These are phyloP conservation scores for Sanguinoderma infundibulare DNA, from an alignment of 1,284 basidiomycete species.

Conservation along the genomic window DNA sequence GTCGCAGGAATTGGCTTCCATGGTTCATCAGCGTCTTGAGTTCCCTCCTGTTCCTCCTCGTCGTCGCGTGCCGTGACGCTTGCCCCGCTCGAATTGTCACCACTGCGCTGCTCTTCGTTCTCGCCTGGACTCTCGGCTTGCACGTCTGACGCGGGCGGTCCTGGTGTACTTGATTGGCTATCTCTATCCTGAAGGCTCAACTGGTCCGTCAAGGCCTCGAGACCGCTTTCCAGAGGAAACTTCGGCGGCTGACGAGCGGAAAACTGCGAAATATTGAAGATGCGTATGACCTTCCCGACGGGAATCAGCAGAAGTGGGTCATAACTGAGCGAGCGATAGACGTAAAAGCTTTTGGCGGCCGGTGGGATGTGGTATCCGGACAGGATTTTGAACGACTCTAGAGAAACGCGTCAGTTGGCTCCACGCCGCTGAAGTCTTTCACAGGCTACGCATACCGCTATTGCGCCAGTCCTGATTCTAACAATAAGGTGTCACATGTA, in stretches of 20 bases:
- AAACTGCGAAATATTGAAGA: slow-evolving; percentile 55
- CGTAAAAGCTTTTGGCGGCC: slow-evolving; percentile 43
- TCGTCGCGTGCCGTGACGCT: neutral
- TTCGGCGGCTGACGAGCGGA: slow-evolving; percentile 37
- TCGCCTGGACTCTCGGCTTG: neutral
- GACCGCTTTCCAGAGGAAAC: slow-evolving; percentile 26
- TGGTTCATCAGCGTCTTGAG: slow-evolving; percentile 4
- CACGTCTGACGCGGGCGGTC: neutral
- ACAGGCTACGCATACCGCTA: slow-evolving; percentile 51
- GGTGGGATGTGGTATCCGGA: slow-evolving; percentile 51
- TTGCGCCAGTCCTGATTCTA: slow-evolving; percentile 68
- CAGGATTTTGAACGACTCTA: slow-evolving; percentile 67
- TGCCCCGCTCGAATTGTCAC: neutral
- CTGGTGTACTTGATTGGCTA: neutral
- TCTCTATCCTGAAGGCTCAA: slow-evolving; percentile 15
- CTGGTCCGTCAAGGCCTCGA: slow-evolving; percentile 23
- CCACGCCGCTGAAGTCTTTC: too few relatives aligned
- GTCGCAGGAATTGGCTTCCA: neutral
- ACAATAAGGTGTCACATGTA: slow-evolving; percentile 2
- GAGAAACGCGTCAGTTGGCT: neutral
- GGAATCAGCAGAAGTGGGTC: slow-evolving; percentile 59
- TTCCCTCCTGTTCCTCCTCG: neutral
- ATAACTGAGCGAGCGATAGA: slow-evolving; percentile 48
- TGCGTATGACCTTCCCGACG: slow-evolving; percentile 43
- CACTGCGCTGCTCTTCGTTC: neutral